Evolutionary conservation across 495 filamentous ascomycete genomes (phyloP).

Genomic region (Neurospora tetraspora): DNA sequence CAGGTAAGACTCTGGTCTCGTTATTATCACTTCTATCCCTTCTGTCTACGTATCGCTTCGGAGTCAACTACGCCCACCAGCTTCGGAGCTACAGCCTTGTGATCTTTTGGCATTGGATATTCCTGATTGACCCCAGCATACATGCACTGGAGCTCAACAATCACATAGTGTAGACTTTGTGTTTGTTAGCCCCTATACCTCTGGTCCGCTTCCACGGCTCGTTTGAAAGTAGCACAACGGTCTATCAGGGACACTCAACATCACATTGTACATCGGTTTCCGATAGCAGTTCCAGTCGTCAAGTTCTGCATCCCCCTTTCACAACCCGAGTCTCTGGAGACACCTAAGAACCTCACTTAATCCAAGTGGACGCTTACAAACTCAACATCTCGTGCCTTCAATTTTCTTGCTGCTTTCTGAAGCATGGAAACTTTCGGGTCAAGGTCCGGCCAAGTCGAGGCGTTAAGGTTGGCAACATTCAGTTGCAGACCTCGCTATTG

Average conservation of each 20-base stretch:
- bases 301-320: not conserved
- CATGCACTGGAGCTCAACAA: not conserved
- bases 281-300: not conserved
- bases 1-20: not conserved
- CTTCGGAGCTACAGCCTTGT: not conserved
- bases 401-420: not conserved
- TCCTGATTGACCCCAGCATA: not conserved
- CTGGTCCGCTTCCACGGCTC: not conserved
- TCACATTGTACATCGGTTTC: not conserved
- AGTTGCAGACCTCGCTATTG: too few species aligned
- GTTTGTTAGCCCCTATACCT: not conserved
- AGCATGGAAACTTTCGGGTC: not conserved
- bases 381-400: not conserved
- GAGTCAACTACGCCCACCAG: not conserved
- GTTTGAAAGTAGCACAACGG: not conserved
- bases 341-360: not conserved
- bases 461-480: too few species aligned
- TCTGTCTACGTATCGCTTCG: not conserved
- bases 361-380: not conserved
- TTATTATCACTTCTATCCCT: not conserved
- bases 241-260: not conserved
- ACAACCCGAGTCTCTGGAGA: not conserved
- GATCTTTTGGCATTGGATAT: not conserved
- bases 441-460: too few species aligned
- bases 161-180: not conserved